phyloP scores from a whole-genome alignment of 495 filamentous ascomycete genomes.

The Aspergillus carlsbadensis region DNA sequence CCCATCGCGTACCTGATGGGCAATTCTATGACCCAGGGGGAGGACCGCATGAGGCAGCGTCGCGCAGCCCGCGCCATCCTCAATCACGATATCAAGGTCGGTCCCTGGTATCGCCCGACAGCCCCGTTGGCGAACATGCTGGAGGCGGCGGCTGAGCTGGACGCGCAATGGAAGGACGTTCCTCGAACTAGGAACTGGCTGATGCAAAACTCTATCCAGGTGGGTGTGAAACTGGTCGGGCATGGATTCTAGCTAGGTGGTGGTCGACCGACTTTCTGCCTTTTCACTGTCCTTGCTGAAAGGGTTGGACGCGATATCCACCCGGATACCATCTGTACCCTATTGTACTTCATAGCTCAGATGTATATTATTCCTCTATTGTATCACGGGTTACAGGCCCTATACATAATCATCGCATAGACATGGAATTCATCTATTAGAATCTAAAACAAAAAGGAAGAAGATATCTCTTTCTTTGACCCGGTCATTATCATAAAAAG shows the following conservation, averaged over 20 bases:
- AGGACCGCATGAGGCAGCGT: conserved; percentile 26
- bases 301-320: background rate
- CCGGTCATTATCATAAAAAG: conserved; percentile 2
- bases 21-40: conserved; percentile 16
- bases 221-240: conserved; percentile 13
- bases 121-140: conserved; percentile 33
- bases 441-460: background rate
- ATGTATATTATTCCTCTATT: conserved; percentile 1
- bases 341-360: background rate
- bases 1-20: conserved; percentile 28
- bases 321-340: background rate
- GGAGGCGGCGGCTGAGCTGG: conserved; percentile 28
- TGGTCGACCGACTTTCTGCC: background rate
- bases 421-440: background rate
- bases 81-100: conserved; percentile 29
- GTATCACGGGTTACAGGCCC: too few relatives aligned
- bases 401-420: background rate
- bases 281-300: background rate
- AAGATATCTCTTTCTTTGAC: conserved; percentile 1
- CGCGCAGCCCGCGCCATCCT: conserved; percentile 27
- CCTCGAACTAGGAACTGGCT: conserved; percentile 30
- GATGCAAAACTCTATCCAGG: conserved; percentile 33
- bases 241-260: background rate
- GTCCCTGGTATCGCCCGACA: conserved; percentile 19
- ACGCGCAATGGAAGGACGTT: conserved; percentile 28